A percentile compares a stretch with the other conserved stretches of the same genome.
These are phyloP conservation scores for Eutypa lata DNA, from an alignment of 2,329 filamentous ascomycete species.

Conservation along the genomic window DNA sequence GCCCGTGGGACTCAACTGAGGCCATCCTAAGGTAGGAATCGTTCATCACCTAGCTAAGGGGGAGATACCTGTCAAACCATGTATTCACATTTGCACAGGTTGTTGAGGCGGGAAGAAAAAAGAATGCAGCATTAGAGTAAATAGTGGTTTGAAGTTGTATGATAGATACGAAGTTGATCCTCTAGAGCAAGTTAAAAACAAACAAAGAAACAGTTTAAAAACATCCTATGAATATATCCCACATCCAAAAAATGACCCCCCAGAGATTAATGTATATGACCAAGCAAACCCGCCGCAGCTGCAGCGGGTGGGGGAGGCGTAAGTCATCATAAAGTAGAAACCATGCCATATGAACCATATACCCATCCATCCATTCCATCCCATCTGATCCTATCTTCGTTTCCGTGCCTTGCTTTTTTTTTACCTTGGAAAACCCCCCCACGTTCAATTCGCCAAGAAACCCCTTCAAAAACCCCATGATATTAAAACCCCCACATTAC, in stretches of 20 bases:
- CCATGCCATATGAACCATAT: not conserved
- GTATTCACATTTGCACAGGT: too few relatives aligned
- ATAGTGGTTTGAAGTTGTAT: not conserved
- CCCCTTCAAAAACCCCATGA: not conserved
- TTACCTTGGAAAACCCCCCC: not conserved
- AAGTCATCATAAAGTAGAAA: not conserved
- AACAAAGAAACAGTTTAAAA: not conserved
- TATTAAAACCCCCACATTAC: slow-evolving; percentile 12
- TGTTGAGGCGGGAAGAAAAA: not conserved
- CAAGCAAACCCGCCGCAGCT: not conserved
- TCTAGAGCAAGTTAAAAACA: not conserved
- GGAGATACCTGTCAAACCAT: too few relatives aligned
- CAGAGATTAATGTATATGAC: not conserved
- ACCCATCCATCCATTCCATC: not conserved
- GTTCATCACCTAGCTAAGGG: too few relatives aligned
- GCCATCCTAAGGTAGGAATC: too few relatives aligned
- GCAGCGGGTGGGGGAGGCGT: not conserved
- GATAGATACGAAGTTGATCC: not conserved
- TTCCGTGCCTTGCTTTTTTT: not conserved
- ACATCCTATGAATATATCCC: not conserved
- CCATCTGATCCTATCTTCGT: not conserved
- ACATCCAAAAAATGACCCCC: not conserved
- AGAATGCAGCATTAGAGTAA: not conserved
- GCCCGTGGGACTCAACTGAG: too few relatives aligned
- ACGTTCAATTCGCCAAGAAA: not conserved